Evolutionary conservation across 495 filamentous ascomycete genomes (phyloP), one percentile per base, ranked within the genome.

Genomic region (Oidiodendron maius): DNA sequence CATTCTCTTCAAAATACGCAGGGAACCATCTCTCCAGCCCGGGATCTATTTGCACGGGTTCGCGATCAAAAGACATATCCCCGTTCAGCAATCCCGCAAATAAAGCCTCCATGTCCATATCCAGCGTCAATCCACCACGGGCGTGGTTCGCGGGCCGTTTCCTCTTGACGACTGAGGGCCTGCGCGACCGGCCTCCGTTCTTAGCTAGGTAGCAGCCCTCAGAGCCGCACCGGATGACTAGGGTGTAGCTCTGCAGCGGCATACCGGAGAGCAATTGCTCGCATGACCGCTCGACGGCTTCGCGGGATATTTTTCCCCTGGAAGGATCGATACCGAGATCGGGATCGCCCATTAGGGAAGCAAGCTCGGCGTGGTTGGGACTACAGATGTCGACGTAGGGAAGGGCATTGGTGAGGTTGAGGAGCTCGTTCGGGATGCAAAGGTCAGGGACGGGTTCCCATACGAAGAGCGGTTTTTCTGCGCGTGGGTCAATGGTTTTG

Each of bases 381-480:
- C 83, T 89, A 60, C 93, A 82, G 44, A 96, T 71, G 61, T 97
- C 86, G 24, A 96, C 82, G 15, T 83, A 65, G n/a, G 72, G 71
- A 20, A 87, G 75, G 13, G 81, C 81, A 44, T 83, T 78, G 26
- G 84, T 77, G 66, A 83, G 86, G 50, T 79, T 84, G 1, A 81
- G 69, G 41, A 89, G 71, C 63, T 96, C 81, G 50, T 80, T 76
- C 0, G 88, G 86, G 0, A 73, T 80, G 61, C 93, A 96, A 2
- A 86, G 76, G 60, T 94, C 88, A 10, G 94, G 93, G 3, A 96
- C 84, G 3, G 93, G 93, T 61, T 98, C 93, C 93, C 93, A 98
- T 32, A 96, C 78, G 62, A 96, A 84, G 11, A 93, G 61, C 1
- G 87, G 89, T 23, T 73, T 72, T 5, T 42, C 56, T 20, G 56